Evolutionary conservation across 371 early-diverging fungal species (phyloP), one percentile per base, ranked within the genome.

Genomic region (Lichtheimia ornata): DNA sequence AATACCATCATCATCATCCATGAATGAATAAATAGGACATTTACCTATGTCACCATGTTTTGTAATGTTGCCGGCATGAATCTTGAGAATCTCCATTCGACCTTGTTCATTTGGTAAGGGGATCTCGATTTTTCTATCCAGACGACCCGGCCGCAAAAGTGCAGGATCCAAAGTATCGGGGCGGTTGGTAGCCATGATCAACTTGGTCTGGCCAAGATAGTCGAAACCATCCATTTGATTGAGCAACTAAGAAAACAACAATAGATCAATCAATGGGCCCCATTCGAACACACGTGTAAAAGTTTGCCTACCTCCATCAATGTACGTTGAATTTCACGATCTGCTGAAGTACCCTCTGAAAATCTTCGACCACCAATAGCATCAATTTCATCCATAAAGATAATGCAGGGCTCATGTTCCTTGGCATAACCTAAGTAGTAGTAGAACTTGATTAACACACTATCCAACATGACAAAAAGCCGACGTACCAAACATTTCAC

Each of bases 191-290:
- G 99, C 99, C 99, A 99, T 99, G 71, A 99, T 99, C 52, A 99
- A 78, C 79, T 99, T 99, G 47, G 98, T 97, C 73, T 99, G 93
- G 55, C 99, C 99, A 50, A 99, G 87, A 60, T 94, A 92, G 65
- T 98, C 99, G 72, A 99, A 99, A 42, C 99, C 99, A 75, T 99
- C 99, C 97, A 99, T 95, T 83, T 99, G 99, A 82, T 98, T 98
- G 63, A 99, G 77, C 52, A 99, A 85, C 89, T 72, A 54, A 14
- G 43, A 15, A 15, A 4, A 58, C 14, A 47, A 22, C 6, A 22
- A 0, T 1, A 22, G 2, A 13, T 47, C 47, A 9, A 47, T 47
- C 0, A 2, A 22, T 47, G 47, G n/a, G n/a, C n/a, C 3, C n/a
- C 22, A 20, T 40, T 12, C 52, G 17, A 14, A 47, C 6, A 14